These are phyloP conservation scores for Pythium aquatile DNA, from an alignment of 352 stramenopile species.

Conservation along the genomic window DNA sequence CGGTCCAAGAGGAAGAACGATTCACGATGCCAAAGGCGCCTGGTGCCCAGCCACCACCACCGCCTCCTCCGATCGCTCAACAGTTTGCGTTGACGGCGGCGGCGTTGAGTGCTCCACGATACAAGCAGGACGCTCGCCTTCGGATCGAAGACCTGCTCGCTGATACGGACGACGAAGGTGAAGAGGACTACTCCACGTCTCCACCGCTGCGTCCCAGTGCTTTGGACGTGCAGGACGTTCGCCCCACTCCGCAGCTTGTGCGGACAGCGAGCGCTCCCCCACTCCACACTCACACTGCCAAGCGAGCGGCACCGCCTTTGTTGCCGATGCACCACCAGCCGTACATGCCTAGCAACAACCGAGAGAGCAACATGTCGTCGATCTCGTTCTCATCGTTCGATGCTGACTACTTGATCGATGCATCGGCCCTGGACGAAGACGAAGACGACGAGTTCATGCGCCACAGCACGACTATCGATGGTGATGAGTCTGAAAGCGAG, in stretches of 20 bases:
- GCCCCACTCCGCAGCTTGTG: constrained; percentile 11
- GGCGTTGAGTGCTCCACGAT: constrained; percentile 9
- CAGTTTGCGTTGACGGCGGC: constrained; percentile 21
- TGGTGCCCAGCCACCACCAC: not conserved
- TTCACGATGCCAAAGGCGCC: constrained; percentile 20
- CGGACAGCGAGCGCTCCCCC: constrained; percentile 18
- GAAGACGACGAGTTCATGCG: constrained; percentile 9
- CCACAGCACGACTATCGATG: constrained; percentile 11
- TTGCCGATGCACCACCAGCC: constrained; percentile 4
- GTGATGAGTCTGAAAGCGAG: constrained; percentile 14
- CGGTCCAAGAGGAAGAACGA: constrained; percentile 20
- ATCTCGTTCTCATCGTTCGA: constrained; percentile 27
- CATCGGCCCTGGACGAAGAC: constrained; percentile 14
- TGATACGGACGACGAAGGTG: constrained; percentile 24
- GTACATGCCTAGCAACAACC: constrained; percentile 10
- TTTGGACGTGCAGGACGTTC: constrained; percentile 20
- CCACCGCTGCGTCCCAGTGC: constrained; percentile 20
- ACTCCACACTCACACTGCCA: not conserved
- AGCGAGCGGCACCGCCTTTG: constrained; percentile 3
- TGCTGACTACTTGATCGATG: constrained; percentile 22
- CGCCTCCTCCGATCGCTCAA: constrained; percentile 13
- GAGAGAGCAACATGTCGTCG: constrained; percentile 19
- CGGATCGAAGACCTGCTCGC: constrained; percentile 22
- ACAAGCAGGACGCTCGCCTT: constrained; percentile 20
- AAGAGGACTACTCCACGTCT: constrained; percentile 23